Conservation (phyloP, 192 early-diverging fungal species). For the Paraglomus occultum region DNA sequence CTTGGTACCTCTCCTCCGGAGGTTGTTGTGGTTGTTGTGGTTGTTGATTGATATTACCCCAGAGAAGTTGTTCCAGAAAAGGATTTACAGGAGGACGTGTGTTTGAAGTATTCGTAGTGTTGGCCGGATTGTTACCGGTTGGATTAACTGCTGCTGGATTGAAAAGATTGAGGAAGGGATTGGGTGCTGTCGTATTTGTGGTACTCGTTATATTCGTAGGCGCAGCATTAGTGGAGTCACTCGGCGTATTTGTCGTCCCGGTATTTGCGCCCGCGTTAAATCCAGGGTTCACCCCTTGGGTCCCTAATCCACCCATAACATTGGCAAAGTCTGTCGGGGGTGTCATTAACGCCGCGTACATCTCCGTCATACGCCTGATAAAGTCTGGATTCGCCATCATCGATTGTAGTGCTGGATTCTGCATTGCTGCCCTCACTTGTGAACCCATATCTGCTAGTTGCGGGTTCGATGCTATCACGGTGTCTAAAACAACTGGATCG, state of each 20-base stretch:
- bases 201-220: conserved; percentile 25
- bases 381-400: conserved; percentile 86
- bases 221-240: conserved; percentile 28
- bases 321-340: conserved; percentile 23
- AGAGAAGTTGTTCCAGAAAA: conserved; percentile 32
- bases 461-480: conserved; percentile 82
- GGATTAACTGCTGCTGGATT: conserved; percentile 34
- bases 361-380: conserved; percentile 68
- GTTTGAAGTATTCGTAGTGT: conserved; percentile 36
- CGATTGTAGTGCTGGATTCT: conserved; percentile 70
- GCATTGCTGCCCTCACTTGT: conserved; percentile 83
- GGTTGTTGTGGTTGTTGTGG: conserved; percentile 39
- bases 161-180: conserved; percentile 47
- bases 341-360: conserved; percentile 49
- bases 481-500: conserved; percentile 85
- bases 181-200: conserved; percentile 34
- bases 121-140: conserved; percentile 32
- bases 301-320: conserved; percentile 25
- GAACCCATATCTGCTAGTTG: conserved; percentile 78
- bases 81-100: neutral
- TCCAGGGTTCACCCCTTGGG: conserved; percentile 31
- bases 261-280: conserved; percentile 32
- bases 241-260: conserved; percentile 41
- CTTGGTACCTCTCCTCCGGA: conserved; percentile 67
- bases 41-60: conserved; percentile 37